A percentile compares a stretch with the other conserved stretches of the same genome.
These are phyloP conservation scores for Sanguinoderma infundibulare DNA, from an alignment of 1,284 basidiomycete species.

Conservation along the genomic window DNA sequence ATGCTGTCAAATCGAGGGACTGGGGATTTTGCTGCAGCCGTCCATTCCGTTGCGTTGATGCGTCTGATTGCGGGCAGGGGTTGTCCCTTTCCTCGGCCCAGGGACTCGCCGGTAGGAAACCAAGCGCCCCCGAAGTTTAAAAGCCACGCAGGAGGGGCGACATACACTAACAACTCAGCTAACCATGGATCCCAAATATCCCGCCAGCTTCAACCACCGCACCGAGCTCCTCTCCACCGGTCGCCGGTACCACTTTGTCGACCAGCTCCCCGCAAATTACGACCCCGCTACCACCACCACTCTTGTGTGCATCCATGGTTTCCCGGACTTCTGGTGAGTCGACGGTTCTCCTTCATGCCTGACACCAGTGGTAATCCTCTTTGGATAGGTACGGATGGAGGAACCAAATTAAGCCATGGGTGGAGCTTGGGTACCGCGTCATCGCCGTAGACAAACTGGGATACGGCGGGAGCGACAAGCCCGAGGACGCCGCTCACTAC, in stretches of 20 bases:
- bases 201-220: conserved; percentile 57
- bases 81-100: conserved; percentile 12
- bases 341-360: background rate
- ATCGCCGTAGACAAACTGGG: conserved; percentile 75
- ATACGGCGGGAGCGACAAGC: conserved; percentile 72
- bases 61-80: conserved; percentile 20
- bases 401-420: conserved; percentile 71
- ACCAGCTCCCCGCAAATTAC: conserved; percentile 55
- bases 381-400: conserved; percentile 68
- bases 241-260: conserved; percentile 67
- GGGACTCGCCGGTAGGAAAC: conserved; percentile 11
- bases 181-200: conserved; percentile 53
- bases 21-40: background rate
- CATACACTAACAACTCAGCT: background rate
- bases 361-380: background rate
- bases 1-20: conserved; percentile 7
- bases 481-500: conserved; percentile 56
- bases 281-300: conserved; percentile 47
- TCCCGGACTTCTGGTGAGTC: conserved; percentile 67
- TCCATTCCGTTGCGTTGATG: conserved; percentile 3
- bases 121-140: conserved; percentile 20
- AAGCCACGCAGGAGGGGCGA: conserved; percentile 8
- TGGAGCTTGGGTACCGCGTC: conserved; percentile 63
- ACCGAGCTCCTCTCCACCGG: conserved; percentile 57
- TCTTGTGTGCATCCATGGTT: conserved; percentile 74